Evolutionary conservation across 2,329 filamentous ascomycete genomes (phyloP).

Genomic region (Trichoderma brevicompactum): DNA sequence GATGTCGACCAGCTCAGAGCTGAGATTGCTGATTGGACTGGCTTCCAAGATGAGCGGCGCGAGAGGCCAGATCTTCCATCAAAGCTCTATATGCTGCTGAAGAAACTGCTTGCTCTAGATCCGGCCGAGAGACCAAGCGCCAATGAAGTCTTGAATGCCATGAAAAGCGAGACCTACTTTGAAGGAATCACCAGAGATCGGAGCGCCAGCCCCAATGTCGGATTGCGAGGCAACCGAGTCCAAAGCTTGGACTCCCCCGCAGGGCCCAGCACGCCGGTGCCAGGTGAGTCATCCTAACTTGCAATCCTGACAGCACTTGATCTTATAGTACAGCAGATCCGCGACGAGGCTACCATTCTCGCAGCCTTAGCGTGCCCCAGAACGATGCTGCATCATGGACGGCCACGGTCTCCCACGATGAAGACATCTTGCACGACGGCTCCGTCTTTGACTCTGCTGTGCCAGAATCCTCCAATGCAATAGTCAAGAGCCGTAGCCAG

Average conservation of each 20-base stretch:
- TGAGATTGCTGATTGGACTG: slow-evolving; percentile 86
- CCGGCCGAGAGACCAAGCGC: slow-evolving; percentile 80
- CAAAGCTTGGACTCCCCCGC: slow-evolving; percentile 61
- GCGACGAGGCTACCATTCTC: slow-evolving; percentile 35
- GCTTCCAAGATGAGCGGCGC: slow-evolving; percentile 77
- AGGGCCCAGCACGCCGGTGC: slow-evolving; percentile 53
- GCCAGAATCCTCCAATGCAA: slow-evolving; percentile 13
- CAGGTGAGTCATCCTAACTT: slow-evolving; percentile 42
- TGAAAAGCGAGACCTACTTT: slow-evolving; percentile 67
- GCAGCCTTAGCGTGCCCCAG: slow-evolving; percentile 19
- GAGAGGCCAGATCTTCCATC: slow-evolving; percentile 82
- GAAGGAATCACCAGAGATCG: slow-evolving; percentile 48
- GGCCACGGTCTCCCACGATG: background rate
- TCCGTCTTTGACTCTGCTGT: background rate
- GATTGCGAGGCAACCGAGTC: slow-evolving; percentile 52
- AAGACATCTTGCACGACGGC: background rate
- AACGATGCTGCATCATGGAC: slow-evolving; percentile 18
- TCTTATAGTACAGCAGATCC: slow-evolving; percentile 40
- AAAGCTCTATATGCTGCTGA: slow-evolving; percentile 83
- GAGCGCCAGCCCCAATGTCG: slow-evolving; percentile 44
- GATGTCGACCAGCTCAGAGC: slow-evolving; percentile 82
- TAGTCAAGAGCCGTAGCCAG: slow-evolving; percentile 26
- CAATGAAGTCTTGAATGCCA: slow-evolving; percentile 78
- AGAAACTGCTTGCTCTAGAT: slow-evolving; percentile 76
- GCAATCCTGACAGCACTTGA: slow-evolving; percentile 36